Base-by-base conservation (phyloP, 2,329 filamentous ascomycete genomes). In the Fusarium staphyleae region DNA sequence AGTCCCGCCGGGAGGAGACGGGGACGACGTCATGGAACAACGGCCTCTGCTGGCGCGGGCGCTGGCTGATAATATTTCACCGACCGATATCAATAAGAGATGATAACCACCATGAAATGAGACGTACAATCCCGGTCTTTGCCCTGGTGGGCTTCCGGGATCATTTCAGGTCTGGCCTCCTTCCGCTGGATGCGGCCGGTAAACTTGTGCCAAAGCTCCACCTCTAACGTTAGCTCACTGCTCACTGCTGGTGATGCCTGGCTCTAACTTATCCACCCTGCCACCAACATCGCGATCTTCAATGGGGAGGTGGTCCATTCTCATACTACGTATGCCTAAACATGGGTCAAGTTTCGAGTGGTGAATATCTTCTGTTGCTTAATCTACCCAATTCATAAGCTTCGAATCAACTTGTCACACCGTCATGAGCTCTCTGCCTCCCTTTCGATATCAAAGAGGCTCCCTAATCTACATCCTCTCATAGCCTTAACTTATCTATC, bases 241-340 rank as follows among this genome's bases (percentile, higher is more conserved):
- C n/a, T n/a, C 45, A 49, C 18, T 28, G 45, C 48, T 50, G 30
- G 57, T 61, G 36, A 57, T 53, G 48, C 53, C 53, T 58, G 42
- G 14, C 14, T 35, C 5, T 35, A 5, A n/a, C n/a, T 26, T 42
- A 42, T 35, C 56, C 52, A 48, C 36, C 15, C 33, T 53, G n/a
- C n/a, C n/a, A n/a, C n/a, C n/a, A n/a, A n/a, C 32, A 62, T 61
- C 58, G 57, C 50, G 58, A 62, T 61, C 57, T 45, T 39, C 34
- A 10, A 14, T 32, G 45, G 29, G 33, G 18, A 35, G 42, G 42
- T 48, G 41, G 57, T 62, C 51, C 13, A 30, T 59, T 36, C 37
- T 35, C 51, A 30, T 47, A n/a, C n/a, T n/a, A n/a, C n/a, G n/a
- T n/a, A 34, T 53, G 56, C 24, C 18, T 40, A 22, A 46, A 13